Evolutionary conservation across 768 basidiomycete species (phyloP).

Genomic region (Leucosporidium scottii): DNA sequence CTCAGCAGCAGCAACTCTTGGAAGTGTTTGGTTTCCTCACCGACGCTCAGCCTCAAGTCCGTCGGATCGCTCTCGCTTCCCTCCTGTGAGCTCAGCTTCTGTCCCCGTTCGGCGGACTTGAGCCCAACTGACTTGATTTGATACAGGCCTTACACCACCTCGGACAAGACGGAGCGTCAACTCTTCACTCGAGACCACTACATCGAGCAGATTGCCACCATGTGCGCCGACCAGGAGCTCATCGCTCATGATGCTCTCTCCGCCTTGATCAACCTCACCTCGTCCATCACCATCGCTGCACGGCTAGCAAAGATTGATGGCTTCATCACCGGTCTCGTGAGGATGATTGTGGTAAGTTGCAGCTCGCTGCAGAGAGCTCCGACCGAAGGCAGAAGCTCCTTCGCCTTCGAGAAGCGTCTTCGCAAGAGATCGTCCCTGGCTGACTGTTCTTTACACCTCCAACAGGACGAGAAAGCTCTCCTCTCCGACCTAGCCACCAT

Average conservation of each 20-base stretch:
- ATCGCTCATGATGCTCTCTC: conserved; percentile 92
- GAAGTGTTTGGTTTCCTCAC: conserved; percentile 78
- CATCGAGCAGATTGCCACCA: conserved; percentile 70
- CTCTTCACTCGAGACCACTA: conserved; percentile 50
- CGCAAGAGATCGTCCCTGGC: neutral
- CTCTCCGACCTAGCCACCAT: conserved; percentile 94
- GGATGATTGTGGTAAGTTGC: conserved; percentile 74
- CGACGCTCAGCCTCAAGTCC: conserved; percentile 77
- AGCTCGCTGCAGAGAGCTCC: neutral
- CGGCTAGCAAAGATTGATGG: conserved; percentile 57
- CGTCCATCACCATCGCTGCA: conserved; percentile 60
- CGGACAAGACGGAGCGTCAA: conserved; percentile 52
- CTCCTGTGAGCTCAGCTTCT: conserved; percentile 49
- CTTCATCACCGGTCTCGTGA: conserved; percentile 73
- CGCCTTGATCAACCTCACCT: conserved; percentile 87
- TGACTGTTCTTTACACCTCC: neutral
- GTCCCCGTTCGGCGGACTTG: conserved; percentile 56
- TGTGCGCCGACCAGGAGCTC: conserved; percentile 64
- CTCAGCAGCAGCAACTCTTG: conserved; percentile 27
- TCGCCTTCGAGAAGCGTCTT: neutral
- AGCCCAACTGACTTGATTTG: conserved; percentile 55
- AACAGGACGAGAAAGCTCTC: conserved; percentile 79
- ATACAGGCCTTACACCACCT: conserved; percentile 54
- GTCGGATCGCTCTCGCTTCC: conserved; percentile 77
- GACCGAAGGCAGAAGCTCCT: neutral